Conservation (phyloP, 1,139 yeast genomes). For the Candida frijolesensis region DNA sequence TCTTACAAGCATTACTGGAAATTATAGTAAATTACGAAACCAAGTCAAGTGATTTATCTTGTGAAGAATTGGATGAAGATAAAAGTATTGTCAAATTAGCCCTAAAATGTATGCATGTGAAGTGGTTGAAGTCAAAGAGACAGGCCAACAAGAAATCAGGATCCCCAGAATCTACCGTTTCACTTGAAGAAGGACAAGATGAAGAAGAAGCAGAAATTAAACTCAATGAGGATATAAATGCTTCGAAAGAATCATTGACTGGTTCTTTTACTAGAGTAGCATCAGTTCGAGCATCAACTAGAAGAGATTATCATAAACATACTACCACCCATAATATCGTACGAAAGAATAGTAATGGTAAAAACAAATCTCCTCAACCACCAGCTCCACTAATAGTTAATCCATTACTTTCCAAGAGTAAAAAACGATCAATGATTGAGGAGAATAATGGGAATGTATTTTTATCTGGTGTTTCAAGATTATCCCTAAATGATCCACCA, state of each 20-base stretch:
- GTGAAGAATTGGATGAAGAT: slow-evolving; percentile 21
- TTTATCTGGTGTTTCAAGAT: slow-evolving; percentile 15
- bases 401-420: not conserved
- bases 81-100: slow-evolving; percentile 61
- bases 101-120: slow-evolving; percentile 57
- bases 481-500: slow-evolving; percentile 4
- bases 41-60: not conserved
- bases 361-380: not conserved
- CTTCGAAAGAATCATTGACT: slow-evolving; percentile 9
- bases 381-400: not conserved
- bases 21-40: slow-evolving; percentile 34
- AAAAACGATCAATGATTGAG: slow-evolving; percentile 8
- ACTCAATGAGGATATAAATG: slow-evolving; percentile 4
- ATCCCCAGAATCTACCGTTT: slow-evolving; percentile 16
- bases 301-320: slow-evolving; percentile 41
- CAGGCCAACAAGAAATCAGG: not conserved
- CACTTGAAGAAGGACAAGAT: slow-evolving; percentile 1
- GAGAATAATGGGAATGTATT: slow-evolving; percentile 27
- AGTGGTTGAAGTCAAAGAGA: slow-evolving; percentile 50
- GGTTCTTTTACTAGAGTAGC: slow-evolving; percentile 30
- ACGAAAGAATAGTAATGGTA: slow-evolving; percentile 12
- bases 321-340: slow-evolving; percentile 33
- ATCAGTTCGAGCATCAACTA: slow-evolving; percentile 39
- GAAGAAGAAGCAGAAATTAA: not conserved
- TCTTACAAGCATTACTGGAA: slow-evolving; percentile 52